Percentiles rank a stretch among this genome's conserved stretches.
Evolutionary conservation across 345 rosid genomes (phyloP).

Genomic region (Populus pruinosa): DNA sequence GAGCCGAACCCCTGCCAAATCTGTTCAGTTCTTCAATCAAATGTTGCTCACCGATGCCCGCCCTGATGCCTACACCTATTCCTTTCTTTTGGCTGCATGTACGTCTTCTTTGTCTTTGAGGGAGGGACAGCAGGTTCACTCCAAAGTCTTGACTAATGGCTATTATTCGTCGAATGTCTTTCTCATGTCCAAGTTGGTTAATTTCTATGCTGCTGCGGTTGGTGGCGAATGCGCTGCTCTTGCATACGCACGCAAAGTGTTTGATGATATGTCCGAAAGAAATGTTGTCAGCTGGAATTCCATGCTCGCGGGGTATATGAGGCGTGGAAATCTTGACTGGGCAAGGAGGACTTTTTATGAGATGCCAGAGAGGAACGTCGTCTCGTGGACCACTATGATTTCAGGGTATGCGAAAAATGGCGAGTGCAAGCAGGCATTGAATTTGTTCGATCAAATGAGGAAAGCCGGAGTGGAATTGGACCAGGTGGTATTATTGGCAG

Average conservation of each 20-base stretch:
- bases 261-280: slow-evolving; percentile 40
- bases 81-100: slow-evolving; percentile 45
- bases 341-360: slow-evolving; percentile 32
- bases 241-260: slow-evolving; percentile 26
- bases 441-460: slow-evolving; percentile 35
- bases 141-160: slow-evolving; percentile 39
- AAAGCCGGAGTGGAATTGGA: slow-evolving; percentile 30
- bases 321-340: slow-evolving; percentile 27
- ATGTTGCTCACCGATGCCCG: slow-evolving; percentile 30
- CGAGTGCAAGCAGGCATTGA: slow-evolving; percentile 34
- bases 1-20: slow-evolving; percentile 20
- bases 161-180: slow-evolving; percentile 30
- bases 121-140: slow-evolving; percentile 49
- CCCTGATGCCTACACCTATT: slow-evolving; percentile 49
- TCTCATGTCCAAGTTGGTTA: slow-evolving; percentile 44
- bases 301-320: slow-evolving; percentile 33
- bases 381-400: slow-evolving; percentile 45
- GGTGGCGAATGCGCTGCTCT: slow-evolving; percentile 12
- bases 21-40: slow-evolving; percentile 31
- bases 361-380: slow-evolving; percentile 38
- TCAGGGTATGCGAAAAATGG: slow-evolving; percentile 33
- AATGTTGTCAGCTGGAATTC: slow-evolving; percentile 41
- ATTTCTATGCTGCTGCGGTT: slow-evolving; percentile 29
- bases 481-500: slow-evolving; percentile 35
- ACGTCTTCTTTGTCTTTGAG: slow-evolving; percentile 27